A percentile compares a stretch with the other conserved stretches of the same genome.
phyloP scores from a whole-genome alignment of 345 rosid species.

The Isatis tinctoria region DNA sequence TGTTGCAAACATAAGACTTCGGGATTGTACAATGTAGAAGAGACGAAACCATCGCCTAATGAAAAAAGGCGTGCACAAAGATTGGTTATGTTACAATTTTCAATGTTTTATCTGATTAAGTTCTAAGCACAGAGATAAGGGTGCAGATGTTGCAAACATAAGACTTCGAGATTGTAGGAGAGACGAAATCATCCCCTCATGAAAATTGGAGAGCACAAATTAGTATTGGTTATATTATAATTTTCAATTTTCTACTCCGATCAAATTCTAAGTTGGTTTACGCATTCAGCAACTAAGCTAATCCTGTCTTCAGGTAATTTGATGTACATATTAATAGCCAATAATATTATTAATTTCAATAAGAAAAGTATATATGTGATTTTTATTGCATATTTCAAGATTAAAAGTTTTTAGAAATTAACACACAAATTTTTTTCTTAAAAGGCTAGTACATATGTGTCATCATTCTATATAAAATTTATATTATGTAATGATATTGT shows the following conservation, averaged over 20 bases:
- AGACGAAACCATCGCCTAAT: conserved; percentile 48
- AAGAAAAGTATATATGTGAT: too few species aligned
- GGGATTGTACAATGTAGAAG: conserved; percentile 43
- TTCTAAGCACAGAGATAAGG: neutral
- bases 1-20: conserved; percentile 35
- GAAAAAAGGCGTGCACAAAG: neutral
- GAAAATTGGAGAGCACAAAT: neutral
- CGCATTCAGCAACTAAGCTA: too few species aligned
- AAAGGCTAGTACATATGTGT: too few species aligned
- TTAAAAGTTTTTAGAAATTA: too few species aligned
- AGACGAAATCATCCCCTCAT: conserved; percentile 47
- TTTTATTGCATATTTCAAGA: too few species aligned
- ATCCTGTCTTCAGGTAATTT: too few species aligned
- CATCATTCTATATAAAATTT: too few species aligned
- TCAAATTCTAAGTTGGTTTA: too few species aligned
- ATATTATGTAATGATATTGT: too few species aligned
- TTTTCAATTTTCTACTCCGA: neutral
- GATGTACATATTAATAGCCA: too few species aligned
- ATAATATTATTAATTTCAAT: too few species aligned
- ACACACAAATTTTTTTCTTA: too few species aligned
- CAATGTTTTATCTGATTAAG: neutral
- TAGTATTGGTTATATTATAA: neutral
- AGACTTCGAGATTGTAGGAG: conserved; percentile 42
- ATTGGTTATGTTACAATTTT: neutral
- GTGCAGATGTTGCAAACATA: conserved; percentile 29